These are phyloP conservation scores for Fusarium penzigii DNA, from an alignment of 2,329 filamentous ascomycete genomes.

Conservation along the genomic window DNA sequence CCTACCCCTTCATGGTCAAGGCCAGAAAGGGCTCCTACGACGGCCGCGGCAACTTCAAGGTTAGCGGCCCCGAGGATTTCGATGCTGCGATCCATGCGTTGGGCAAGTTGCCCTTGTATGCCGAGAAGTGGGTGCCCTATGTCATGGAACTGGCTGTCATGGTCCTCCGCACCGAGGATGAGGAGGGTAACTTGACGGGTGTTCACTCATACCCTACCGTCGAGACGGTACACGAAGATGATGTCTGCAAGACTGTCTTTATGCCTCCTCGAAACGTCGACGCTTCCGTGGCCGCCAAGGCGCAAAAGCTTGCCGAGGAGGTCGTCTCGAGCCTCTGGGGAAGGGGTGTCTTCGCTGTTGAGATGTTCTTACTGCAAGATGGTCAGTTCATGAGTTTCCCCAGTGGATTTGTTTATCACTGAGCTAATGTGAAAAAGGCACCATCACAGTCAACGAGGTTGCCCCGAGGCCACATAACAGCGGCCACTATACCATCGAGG, in stretches of 20 bases:
- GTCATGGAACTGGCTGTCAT: constrained; percentile 88
- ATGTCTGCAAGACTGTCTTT: constrained; percentile 91
- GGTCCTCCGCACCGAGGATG: constrained; percentile 85
- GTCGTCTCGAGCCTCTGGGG: constrained; percentile 82
- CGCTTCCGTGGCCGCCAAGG: constrained; percentile 59
- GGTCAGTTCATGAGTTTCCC: constrained; percentile 40
- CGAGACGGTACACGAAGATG: constrained; percentile 94
- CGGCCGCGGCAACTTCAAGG: constrained; percentile 69
- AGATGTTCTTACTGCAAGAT: constrained; percentile 85
- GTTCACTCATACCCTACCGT: constrained; percentile 81
- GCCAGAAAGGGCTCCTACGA: constrained; percentile 89
- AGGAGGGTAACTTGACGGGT: constrained; percentile 47
- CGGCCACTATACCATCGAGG: constrained; percentile 94
- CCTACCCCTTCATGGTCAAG: constrained; percentile 91
- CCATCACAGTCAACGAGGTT: constrained; percentile 81
- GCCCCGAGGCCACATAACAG: constrained; percentile 85
- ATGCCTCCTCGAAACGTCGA: constrained; percentile 76
- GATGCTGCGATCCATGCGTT: constrained; percentile 69
- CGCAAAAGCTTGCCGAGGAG: constrained; percentile 74
- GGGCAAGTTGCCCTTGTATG: constrained; percentile 73
- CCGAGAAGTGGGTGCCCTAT: constrained; percentile 87
- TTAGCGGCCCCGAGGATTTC: constrained; percentile 47
- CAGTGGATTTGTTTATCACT: background rate
- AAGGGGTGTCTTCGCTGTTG: constrained; percentile 92
- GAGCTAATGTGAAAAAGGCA: constrained; percentile 38